phyloP scores from a whole-genome alignment of 106 monocot genomes.

The Dactylorhiza incarnata region DNA sequence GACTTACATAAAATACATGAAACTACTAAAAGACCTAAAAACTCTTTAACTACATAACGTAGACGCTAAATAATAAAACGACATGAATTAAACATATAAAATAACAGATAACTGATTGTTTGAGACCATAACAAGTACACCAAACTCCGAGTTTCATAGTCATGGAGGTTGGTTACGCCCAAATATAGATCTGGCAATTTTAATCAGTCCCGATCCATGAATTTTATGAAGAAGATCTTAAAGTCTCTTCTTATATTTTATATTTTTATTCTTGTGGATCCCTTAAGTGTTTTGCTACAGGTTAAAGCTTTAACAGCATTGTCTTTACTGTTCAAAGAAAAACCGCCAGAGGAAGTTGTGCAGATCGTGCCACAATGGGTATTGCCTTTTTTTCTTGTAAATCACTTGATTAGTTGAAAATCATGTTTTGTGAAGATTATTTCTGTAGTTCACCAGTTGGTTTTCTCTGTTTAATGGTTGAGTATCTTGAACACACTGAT shows the following conservation, averaged over 20 bases:
- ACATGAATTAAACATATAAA: too few relatives aligned
- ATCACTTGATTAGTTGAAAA: background rate
- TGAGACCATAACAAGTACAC: too few relatives aligned
- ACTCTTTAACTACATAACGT: too few relatives aligned
- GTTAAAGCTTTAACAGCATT: slow-evolving; percentile 78
- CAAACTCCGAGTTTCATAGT: background rate
- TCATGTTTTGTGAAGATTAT: background rate
- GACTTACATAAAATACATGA: too few relatives aligned
- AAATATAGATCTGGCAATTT: background rate
- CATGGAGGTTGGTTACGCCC: background rate
- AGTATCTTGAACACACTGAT: background rate
- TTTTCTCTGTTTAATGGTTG: background rate
- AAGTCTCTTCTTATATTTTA: background rate
- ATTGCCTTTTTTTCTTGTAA: slow-evolving; percentile 22
- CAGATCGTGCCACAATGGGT: slow-evolving; percentile 89
- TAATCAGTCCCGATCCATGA: background rate
- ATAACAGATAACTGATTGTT: too few relatives aligned
- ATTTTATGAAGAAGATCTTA: background rate
- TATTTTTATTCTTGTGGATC: background rate
- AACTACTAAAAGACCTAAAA: too few relatives aligned
- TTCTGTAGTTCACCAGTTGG: background rate
- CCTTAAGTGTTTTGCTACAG: slow-evolving; percentile 27
- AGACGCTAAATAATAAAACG: too few relatives aligned
- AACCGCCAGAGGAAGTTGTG: slow-evolving; percentile 54
- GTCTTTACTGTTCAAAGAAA: slow-evolving; percentile 56